These are phyloP conservation scores for Sporisorium graminicola DNA, from an alignment of 1,284 basidiomycete genomes.

Conservation along the genomic window DNA sequence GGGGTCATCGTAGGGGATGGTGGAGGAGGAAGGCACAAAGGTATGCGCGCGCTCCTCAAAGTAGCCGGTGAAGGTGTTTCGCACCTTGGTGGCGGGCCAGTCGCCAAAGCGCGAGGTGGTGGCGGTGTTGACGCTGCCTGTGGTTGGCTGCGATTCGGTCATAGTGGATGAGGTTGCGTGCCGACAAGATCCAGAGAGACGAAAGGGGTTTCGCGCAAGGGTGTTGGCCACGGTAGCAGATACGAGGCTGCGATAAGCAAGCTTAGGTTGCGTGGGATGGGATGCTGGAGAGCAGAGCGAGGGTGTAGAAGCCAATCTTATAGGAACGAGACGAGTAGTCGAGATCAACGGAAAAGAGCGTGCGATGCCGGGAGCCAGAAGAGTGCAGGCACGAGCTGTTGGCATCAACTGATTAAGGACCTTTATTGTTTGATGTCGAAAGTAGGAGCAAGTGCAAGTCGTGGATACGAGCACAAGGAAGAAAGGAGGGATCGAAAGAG, in stretches of 20 bases:
- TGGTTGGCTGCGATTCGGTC: slow-evolving; percentile 27
- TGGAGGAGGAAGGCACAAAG: slow-evolving; percentile 91
- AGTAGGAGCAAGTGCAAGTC: not conserved
- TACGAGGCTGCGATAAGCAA: not conserved
- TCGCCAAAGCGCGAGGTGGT: slow-evolving; percentile 71
- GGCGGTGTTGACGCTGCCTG: slow-evolving; percentile 24
- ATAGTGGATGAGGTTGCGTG: slow-evolving; percentile 17
- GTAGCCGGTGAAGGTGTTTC: slow-evolving; percentile 82
- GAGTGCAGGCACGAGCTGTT: slow-evolving; percentile 32
- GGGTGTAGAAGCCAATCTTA: slow-evolving; percentile 12
- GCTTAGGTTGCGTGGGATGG: slow-evolving; percentile 1
- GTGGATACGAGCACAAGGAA: slow-evolving; percentile 2
- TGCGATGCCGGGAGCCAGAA: slow-evolving; percentile 30
- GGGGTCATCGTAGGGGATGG: slow-evolving; percentile 90
- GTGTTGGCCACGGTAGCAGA: not conserved
- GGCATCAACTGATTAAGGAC: slow-evolving; percentile 24
- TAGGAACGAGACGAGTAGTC: slow-evolving; percentile 1
- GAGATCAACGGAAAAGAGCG: slow-evolving; percentile 18
- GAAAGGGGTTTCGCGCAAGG: not conserved
- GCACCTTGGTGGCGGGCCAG: slow-evolving; percentile 80
- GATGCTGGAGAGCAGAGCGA: not conserved
- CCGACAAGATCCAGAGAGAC: not conserved
- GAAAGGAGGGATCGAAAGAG: not conserved
- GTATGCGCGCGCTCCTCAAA: slow-evolving; percentile 84
- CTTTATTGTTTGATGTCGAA: not conserved